Evolutionary conservation across 1,284 basidiomycete genomes (phyloP).

Genomic region (Leucoagaricus sp.): DNA sequence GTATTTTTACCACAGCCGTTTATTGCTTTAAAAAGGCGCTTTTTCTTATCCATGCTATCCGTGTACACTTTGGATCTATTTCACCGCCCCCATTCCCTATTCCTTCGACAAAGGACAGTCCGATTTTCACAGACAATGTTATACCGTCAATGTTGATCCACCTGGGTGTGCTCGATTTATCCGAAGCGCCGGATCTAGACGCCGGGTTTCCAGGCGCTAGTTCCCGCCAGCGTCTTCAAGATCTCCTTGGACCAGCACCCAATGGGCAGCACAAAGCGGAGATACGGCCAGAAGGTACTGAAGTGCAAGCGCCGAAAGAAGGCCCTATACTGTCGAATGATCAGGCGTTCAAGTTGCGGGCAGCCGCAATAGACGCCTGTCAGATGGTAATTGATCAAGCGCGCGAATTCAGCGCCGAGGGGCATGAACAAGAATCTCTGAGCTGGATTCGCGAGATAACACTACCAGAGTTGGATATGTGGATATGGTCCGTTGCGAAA

Average conservation of each 20-base stretch:
- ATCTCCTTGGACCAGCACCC: conserved; percentile 35
- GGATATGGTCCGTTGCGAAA: conserved; percentile 79
- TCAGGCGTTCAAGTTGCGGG: conserved; percentile 78
- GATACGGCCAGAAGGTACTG: neutral
- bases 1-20: conserved; percentile 48
- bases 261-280: neutral
- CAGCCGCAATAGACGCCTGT: conserved; percentile 77
- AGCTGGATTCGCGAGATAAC: conserved; percentile 55
- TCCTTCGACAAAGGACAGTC: conserved; percentile 59
- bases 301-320: conserved; percentile 45
- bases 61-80: conserved; percentile 58
- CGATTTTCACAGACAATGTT: conserved; percentile 87
- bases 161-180: conserved; percentile 72
- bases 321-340: conserved; percentile 61
- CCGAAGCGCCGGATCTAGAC: conserved; percentile 43
- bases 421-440: conserved; percentile 30
- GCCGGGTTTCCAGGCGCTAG: conserved; percentile 47
- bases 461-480: conserved; percentile 65
- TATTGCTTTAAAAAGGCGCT: conserved; percentile 91
- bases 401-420: conserved; percentile 35
- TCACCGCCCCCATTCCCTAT: conserved; percentile 57
- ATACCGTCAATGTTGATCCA: conserved; percentile 82
- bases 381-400: conserved; percentile 63
- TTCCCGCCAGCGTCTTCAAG: conserved; percentile 36
- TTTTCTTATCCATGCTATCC: conserved; percentile 75